Evolutionary conservation across 2,329 filamentous ascomycete genomes (phyloP), one percentile per base, ranked within the genome.

Genomic region (Drechslerella coelobrocha): DNA sequence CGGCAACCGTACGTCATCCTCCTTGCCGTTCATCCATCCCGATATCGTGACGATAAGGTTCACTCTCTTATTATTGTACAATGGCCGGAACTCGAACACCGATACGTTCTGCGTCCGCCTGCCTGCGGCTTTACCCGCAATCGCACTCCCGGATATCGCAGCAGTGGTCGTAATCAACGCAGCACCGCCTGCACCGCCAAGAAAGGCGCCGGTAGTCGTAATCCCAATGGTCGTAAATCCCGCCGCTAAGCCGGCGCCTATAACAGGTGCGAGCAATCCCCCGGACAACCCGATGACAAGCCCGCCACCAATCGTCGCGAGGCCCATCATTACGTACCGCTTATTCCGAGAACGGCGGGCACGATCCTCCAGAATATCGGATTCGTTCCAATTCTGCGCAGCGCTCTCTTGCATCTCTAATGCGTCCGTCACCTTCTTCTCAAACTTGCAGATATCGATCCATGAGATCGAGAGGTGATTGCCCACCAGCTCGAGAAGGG

Each of bases 11-110:
- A 99, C 92, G 78, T 99, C 94, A 80, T 99, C 94, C 57, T 96
- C 88, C 77, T 96, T 97, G 76, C 95, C 94, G 41, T 91, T 97
- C 89, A 99, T 95, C 94, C 94, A 99, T 2, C 94, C 94, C 0
- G 93, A 92, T 27, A 99, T 86, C 0, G 94, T 97, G 39, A 99
- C 87, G 73, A 99, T 94, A 27, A 99, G 84, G 76, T 99, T 97
- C 39, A 97, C 90, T 65, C 92, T 85, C 80, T 99, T 99, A 80
- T 97, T 97, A 81, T 99, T 99, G 82, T 97, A 92, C 48, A 99
- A 81, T 5, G 94, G 94, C 47, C 93, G 86, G 78, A 97, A 99
- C 79, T 99, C 94, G 77, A 97, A 99, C 0, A 94, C 99, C 79
- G 88, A 92, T 65, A 99, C 95, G 1, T 92, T 88, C 12, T 94